A percentile compares a stretch with the other conserved stretches of the same genome.
Conservation (phyloP, 2,329 filamentous ascomycete genomes). For the Hirsutella thompsonii region DNA sequence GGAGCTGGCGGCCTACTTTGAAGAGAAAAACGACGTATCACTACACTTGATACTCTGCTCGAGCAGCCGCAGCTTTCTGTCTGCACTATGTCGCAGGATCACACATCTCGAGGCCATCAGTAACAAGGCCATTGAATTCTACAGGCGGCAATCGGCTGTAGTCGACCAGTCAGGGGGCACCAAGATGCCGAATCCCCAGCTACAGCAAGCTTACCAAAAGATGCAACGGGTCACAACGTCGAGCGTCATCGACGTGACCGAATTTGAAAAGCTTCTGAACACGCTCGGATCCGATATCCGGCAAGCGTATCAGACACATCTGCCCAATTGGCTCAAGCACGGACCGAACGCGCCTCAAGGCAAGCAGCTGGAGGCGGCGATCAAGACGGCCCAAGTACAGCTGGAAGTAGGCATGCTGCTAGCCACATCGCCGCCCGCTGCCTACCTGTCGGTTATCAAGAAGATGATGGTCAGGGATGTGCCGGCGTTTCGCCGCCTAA, state of each 20-base stretch:
- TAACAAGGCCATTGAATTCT: constrained; percentile 35
- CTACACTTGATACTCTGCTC: constrained; percentile 59
- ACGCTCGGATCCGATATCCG: constrained; percentile 34
- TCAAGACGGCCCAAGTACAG: constrained; percentile 33
- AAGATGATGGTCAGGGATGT: constrained; percentile 50
- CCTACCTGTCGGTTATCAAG: constrained; percentile 45
- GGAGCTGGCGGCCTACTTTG: constrained; percentile 38
- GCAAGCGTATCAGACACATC: constrained; percentile 32
- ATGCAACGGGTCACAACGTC: constrained; percentile 37
- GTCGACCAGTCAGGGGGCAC: constrained; percentile 24
- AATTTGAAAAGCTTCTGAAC: constrained; percentile 50
- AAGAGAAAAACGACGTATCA: constrained; percentile 41
- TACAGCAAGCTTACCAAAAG: constrained; percentile 43
- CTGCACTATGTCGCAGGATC: constrained; percentile 53
- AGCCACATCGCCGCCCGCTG: constrained; percentile 28
- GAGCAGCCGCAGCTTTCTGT: constrained; percentile 59
- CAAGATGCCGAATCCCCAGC: constrained; percentile 32
- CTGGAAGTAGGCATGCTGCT: constrained; percentile 40
- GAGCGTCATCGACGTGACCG: constrained; percentile 42
- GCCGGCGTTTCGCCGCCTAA: constrained; percentile 40
- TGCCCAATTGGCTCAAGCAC: constrained; percentile 31
- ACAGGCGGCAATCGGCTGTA: constrained; percentile 28
- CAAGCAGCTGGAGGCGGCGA: constrained; percentile 27
- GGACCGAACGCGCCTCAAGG: constrained; percentile 30
- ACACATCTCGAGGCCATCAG: constrained; percentile 40